phyloP scores from a whole-genome alignment of 441 rosid genomes.

The Euphorbia corollata region DNA sequence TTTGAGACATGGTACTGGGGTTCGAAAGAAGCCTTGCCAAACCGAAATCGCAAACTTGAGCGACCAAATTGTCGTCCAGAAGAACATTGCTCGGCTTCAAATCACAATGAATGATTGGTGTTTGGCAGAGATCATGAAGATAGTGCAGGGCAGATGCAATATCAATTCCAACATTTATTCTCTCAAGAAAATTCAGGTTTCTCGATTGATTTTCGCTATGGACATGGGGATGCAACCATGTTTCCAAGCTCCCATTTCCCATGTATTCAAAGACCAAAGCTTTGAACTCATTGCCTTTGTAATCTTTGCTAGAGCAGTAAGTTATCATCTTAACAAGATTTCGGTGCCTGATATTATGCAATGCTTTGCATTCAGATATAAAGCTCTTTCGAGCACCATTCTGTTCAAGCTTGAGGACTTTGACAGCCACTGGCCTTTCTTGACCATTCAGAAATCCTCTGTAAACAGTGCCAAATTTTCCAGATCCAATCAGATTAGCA shows the following conservation, averaged over 20 bases:
- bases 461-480: constrained; percentile 27
- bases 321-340: constrained; percentile 26
- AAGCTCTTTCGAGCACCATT: constrained; percentile 24
- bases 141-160: constrained; percentile 27
- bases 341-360: constrained; percentile 22
- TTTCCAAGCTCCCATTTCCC: constrained; percentile 25
- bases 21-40: constrained; percentile 1
- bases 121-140: constrained; percentile 26
- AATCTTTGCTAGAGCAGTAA: constrained; percentile 23
- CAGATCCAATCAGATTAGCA: constrained; percentile 23
- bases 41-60: constrained; percentile 18
- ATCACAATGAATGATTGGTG: constrained; percentile 17
- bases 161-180: constrained; percentile 25
- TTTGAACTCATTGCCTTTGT: constrained; percentile 22
- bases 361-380: constrained; percentile 22
- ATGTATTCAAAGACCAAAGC: constrained; percentile 26
- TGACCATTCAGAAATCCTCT: constrained; percentile 17
- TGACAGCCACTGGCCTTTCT: constrained; percentile 16
- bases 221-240: constrained; percentile 23
- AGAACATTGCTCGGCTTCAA: constrained; percentile 25
- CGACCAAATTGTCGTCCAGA: constrained; percentile 15
- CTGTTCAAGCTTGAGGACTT: constrained; percentile 23
- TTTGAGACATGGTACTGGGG: not conserved
- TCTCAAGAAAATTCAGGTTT: constrained; percentile 16
- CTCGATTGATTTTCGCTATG: not conserved